These are phyloP conservation scores for Plasmopara muralis DNA, from an alignment of 352 stramenopile species.

Conservation along the genomic window DNA sequence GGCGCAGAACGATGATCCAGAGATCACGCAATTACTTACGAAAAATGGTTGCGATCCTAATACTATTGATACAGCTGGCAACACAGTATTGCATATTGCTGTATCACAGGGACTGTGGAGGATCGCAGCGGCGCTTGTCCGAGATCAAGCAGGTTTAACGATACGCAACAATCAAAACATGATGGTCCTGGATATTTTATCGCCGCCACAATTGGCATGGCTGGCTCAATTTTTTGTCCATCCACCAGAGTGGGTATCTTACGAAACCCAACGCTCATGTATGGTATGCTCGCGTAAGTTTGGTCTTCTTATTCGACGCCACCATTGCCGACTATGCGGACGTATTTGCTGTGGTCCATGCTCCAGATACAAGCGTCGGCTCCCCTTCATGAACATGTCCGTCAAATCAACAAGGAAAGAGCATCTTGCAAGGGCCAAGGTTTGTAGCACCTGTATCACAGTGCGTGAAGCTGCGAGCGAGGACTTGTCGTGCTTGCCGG, in stretches of 20 bases:
- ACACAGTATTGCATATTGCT: conserved; percentile 75
- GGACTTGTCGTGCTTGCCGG: conserved; percentile 44
- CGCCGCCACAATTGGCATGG: conserved; percentile 60
- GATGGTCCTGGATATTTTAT: conserved; percentile 71
- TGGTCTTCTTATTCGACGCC: conserved; percentile 55
- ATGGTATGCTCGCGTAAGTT: conserved; percentile 74
- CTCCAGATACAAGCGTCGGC: conserved; percentile 66
- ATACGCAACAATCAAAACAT: conserved; percentile 68
- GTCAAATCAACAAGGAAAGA: conserved; percentile 38
- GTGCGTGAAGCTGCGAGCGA: conserved; percentile 44
- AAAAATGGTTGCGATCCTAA: conserved; percentile 76
- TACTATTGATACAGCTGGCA: conserved; percentile 56
- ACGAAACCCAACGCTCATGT: conserved; percentile 53
- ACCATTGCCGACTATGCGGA: conserved; percentile 78
- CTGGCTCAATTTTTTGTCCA: conserved; percentile 72
- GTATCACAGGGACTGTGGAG: conserved; percentile 74
- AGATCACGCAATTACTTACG: conserved; percentile 64
- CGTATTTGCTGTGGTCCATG: conserved; percentile 76
- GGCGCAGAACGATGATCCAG: conserved; percentile 56
- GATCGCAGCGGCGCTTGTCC: conserved; percentile 56
- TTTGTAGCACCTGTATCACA: conserved; percentile 68
- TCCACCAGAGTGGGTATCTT: conserved; percentile 67
- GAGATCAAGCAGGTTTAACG: conserved; percentile 57
- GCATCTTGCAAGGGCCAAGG: conserved; percentile 44
- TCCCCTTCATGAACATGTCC: conserved; percentile 46